Conservation (phyloP, 2,329 filamentous ascomycete genomes). For the Metarhizium anisopliae region DNA sequence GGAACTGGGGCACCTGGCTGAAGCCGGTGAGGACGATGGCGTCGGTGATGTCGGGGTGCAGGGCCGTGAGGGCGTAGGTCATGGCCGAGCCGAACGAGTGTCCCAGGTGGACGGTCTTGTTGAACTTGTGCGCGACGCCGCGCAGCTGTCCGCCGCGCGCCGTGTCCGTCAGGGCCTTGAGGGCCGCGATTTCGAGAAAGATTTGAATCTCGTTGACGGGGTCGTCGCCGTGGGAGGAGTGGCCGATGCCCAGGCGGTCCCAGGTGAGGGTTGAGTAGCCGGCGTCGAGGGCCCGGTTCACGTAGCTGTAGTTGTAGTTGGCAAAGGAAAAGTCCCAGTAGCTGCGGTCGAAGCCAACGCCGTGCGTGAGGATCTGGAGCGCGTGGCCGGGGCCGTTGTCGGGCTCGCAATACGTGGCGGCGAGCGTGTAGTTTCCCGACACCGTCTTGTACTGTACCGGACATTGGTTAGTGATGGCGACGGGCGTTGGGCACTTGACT, state of each 20-base stretch:
- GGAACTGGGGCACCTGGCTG: conserved; percentile 36
- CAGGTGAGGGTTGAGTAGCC: conserved; percentile 52
- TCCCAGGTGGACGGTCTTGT: conserved; percentile 48
- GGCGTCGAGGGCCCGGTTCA: conserved; percentile 42
- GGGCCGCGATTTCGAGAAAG: conserved; percentile 47
- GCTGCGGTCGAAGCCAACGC: conserved; percentile 31
- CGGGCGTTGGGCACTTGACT: no score
- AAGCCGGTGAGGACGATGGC: conserved; percentile 54
- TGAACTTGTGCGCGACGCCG: conserved; percentile 25
- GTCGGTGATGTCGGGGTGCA: conserved; percentile 44
- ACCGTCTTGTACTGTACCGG: conserved; percentile 35
- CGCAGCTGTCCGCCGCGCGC: conserved; percentile 37
- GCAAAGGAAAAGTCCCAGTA: conserved; percentile 55
- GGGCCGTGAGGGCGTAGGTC: conserved; percentile 43
- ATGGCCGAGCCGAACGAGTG: conserved; percentile 56
- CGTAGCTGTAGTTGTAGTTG: conserved; percentile 54
- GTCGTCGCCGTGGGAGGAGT: conserved; percentile 50
- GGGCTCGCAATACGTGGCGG: conserved; percentile 53
- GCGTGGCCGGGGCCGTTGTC: conserved; percentile 28
- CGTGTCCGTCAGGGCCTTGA: conserved; percentile 41
- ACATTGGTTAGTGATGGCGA: background rate
- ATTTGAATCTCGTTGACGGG: conserved; percentile 52
- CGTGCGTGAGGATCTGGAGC: conserved; percentile 33
- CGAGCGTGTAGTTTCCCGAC: conserved; percentile 46
- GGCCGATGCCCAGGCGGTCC: conserved; percentile 53